A percentile compares a stretch with the other conserved stretches of the same genome.
Conservation (phyloP, 1,284 basidiomycete species). For the Meripilus lineatus region DNA sequence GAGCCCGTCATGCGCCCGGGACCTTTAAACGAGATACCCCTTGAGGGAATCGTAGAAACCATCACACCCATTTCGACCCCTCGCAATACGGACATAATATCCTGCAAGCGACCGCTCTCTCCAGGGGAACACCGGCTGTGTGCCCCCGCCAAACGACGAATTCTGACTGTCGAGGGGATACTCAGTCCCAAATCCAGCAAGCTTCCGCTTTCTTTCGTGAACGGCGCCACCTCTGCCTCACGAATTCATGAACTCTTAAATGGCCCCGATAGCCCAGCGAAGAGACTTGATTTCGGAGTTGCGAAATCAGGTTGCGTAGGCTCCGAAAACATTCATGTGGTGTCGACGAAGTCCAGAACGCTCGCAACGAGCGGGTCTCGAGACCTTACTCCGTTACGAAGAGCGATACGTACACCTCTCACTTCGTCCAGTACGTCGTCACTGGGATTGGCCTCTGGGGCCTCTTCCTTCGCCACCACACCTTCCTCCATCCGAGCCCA, state of each 20-base stretch:
- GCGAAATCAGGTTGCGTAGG: too few relatives aligned
- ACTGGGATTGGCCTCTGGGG: too few relatives aligned
- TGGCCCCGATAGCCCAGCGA: slow-evolving; percentile 37
- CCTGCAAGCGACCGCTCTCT: slow-evolving; percentile 52
- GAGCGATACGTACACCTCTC: too few relatives aligned
- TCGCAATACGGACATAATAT: too few relatives aligned
- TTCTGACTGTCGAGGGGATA: slow-evolving; percentile 54
- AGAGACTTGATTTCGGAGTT: slow-evolving; percentile 45
- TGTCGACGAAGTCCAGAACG: too few relatives aligned
- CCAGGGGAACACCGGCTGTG: slow-evolving; percentile 42
- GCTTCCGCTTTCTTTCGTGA: slow-evolving; percentile 23
- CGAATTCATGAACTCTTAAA: slow-evolving; percentile 25
- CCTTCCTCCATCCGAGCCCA: too few relatives aligned
- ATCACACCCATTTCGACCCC: slow-evolving; percentile 9
- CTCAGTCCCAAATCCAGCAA: slow-evolving; percentile 36
- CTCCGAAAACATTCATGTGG: too few relatives aligned
- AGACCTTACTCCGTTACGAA: too few relatives aligned
- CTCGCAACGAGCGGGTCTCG: too few relatives aligned
- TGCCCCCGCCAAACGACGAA: slow-evolving; percentile 49
- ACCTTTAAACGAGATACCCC: slow-evolving; percentile 54
- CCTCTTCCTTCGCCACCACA: too few relatives aligned
- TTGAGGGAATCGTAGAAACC: slow-evolving; percentile 46
- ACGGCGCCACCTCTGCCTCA: slow-evolving; percentile 18
- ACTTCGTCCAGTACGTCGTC: too few relatives aligned
- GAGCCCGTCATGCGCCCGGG: too few relatives aligned